These are phyloP conservation scores for Thamnidium elegans DNA, from an alignment of 192 early-diverging fungal genomes.

Conservation along the genomic window DNA sequence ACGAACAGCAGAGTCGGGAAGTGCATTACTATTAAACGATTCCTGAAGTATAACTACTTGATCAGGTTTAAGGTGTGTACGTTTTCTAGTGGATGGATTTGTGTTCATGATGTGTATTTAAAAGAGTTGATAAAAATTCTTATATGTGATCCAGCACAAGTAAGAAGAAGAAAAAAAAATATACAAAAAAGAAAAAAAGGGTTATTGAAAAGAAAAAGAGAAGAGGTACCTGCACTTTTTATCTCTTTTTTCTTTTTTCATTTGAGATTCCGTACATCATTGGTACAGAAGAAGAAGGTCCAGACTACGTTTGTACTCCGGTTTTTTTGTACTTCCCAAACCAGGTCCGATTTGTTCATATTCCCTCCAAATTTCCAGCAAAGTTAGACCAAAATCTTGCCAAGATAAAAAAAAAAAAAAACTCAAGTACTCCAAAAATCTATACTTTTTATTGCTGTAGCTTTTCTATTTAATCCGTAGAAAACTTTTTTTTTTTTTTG, in stretches of 20 bases:
- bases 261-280: too few relatives aligned
- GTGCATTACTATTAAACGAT: conserved; percentile 64
- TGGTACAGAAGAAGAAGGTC: not conserved
- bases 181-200: conserved; percentile 16
- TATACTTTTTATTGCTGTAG: too few relatives aligned
- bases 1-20: conserved; percentile 62
- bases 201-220: conserved; percentile 9
- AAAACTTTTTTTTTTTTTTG: too few relatives aligned
- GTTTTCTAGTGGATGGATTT: conserved; percentile 33
- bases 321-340: not conserved
- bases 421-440: too few relatives aligned
- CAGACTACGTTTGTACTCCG: not conserved
- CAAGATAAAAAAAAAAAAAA: too few relatives aligned
- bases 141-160: conserved; percentile 17
- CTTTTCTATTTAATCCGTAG: too few relatives aligned
- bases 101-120: conserved; percentile 13
- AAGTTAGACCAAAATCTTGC: too few relatives aligned
- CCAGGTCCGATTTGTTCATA: not conserved
- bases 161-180: conserved; percentile 15
- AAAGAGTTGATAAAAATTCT: not conserved
- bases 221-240: conserved; percentile 1
- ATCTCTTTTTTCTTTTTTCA: not conserved
- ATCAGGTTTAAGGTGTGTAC: conserved; percentile 60
- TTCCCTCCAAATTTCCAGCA: too few relatives aligned
- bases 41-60: conserved; percentile 64